Evolutionary conservation across 2,329 filamentous ascomycete species (phyloP), one percentile per base, ranked within the genome.

Genomic region (Colletotrichum shisoi): DNA sequence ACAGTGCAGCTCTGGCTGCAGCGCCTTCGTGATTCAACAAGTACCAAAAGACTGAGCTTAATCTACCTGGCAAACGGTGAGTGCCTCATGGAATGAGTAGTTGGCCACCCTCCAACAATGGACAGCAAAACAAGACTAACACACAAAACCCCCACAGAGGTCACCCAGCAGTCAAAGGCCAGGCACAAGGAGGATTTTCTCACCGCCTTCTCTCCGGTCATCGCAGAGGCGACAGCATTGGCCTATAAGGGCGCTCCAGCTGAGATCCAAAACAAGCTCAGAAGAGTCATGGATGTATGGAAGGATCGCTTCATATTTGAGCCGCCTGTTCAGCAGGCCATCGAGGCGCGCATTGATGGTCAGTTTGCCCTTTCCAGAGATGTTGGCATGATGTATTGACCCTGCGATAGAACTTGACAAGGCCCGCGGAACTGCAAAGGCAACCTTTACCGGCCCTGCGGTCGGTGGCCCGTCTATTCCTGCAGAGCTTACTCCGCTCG

Each of bases 61-160:
- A 87, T 99, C 70, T 99, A 99, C 77, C 89, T 99, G 63, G 94
- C 94, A 70, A 99, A 99, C 78, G 93, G 93, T 95, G 84, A 75
- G 85, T 74, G 58, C 44, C 42, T 48, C 9, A 17, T 21, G 7
- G 17, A 7, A 24, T 39, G 31, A 37, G 27, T 39, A 27, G 13
- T 19, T 39, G 44, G 21, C 44, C 17, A n/a, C 4, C 37, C 57
- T 34, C 54, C 15, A 27, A 46, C 34, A 19, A 49, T 27, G 9
- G 27, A 31, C 4, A 51, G 19, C 21, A 31, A 31, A 48, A 17
- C 34, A 21, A 44, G n/a, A 34, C 49, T 68, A 19, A 65, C 49
- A 46, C 44, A 49, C 27, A 34, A 34, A 34, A 34, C 8, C 31
- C 31, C 3, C n/a, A 5, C 74, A 95, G 95, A 99, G 83, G 94